phyloP scores from a whole-genome alignment of 257 asterid genomes.

The Mentha longifolia region DNA sequence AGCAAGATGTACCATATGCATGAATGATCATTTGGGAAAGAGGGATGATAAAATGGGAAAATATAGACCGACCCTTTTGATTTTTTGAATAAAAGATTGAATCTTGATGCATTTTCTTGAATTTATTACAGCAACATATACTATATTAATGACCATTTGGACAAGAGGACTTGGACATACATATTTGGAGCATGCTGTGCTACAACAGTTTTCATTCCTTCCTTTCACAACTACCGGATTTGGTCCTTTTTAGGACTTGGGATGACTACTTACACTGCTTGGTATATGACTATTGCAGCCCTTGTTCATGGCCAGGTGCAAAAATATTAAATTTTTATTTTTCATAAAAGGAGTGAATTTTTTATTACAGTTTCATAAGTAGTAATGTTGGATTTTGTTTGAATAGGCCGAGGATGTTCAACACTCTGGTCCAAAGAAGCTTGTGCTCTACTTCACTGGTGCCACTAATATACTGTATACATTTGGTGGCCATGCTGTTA shows the following conservation, averaged over 20 bases:
- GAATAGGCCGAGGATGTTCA: slow-evolving; percentile 66
- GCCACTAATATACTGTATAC: slow-evolving; percentile 95
- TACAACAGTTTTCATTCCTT: slow-evolving; percentile 95
- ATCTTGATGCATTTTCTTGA: neutral
- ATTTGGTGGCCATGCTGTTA: slow-evolving; percentile 98
- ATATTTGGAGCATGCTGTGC: slow-evolving; percentile 99
- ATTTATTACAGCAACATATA: slow-evolving; percentile 73
- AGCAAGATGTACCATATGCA: slow-evolving; percentile 92
- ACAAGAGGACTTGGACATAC: slow-evolving; percentile 99
- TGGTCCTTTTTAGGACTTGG: slow-evolving; percentile 98
- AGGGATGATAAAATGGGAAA: too few species aligned
- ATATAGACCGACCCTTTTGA: neutral
- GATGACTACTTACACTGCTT: slow-evolving; percentile 97
- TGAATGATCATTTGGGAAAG: slow-evolving; percentile 84
- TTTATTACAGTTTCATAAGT: neutral
- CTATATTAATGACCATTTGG: slow-evolving; percentile 88
- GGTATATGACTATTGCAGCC: slow-evolving; percentile 85
- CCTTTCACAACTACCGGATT: slow-evolving; percentile 91
- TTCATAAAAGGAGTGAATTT: neutral
- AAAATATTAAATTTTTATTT: neutral
- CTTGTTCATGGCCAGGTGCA: slow-evolving; percentile 85
- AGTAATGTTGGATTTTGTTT: neutral
- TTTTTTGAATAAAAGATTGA: neutral
- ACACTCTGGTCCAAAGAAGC: slow-evolving; percentile 78
- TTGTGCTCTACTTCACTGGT: slow-evolving; percentile 90